Percentiles rank a stretch among this genome's conserved stretches.
Conservation (phyloP, 2,329 filamentous ascomycete species). For the Aspergillus caelatus region DNA sequence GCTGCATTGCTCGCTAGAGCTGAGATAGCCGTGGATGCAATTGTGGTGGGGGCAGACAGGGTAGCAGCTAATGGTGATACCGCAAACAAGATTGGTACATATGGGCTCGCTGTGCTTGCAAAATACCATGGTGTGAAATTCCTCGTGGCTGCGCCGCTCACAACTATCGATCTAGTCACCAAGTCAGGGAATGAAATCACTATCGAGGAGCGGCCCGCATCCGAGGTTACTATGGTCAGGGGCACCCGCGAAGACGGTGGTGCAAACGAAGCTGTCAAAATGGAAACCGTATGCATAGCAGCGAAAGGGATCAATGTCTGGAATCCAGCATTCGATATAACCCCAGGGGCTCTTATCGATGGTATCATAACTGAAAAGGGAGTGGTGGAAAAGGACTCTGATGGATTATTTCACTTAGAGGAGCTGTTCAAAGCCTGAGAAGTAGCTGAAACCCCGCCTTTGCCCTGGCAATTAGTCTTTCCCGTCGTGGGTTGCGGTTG, state of each 20-base stretch:
- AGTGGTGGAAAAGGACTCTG: conserved; percentile 73
- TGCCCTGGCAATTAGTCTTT: not conserved
- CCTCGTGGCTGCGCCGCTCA: conserved; percentile 90
- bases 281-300: conserved; percentile 76
- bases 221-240: conserved; percentile 82
- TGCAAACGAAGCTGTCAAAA: conserved; percentile 45
- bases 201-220: conserved; percentile 82
- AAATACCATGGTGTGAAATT: conserved; percentile 89
- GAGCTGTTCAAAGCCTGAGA: conserved; percentile 28
- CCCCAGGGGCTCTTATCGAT: conserved; percentile 84
- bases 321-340: conserved; percentile 98
- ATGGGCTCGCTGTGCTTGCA: conserved; percentile 87
- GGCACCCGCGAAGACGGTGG: conserved; percentile 70
- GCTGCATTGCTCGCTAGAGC: conserved; percentile 71
- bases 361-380: conserved; percentile 92
- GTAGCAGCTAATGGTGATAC: conserved; percentile 97
- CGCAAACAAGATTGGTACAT: conserved; percentile 98
- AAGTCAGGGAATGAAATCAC: conserved; percentile 76
- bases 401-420: conserved; percentile 68
- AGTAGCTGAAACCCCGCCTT: not conserved
- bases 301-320: conserved; percentile 78
- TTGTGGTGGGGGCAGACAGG: conserved; percentile 92
- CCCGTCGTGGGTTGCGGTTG: not conserved
- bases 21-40: conserved; percentile 72
- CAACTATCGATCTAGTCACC: conserved; percentile 86